A percentile compares a stretch with the other conserved stretches of the same genome.
phyloP scores from a whole-genome alignment of 495 filamentous ascomycete genomes.

The Hypoxylon fragiforme region DNA sequence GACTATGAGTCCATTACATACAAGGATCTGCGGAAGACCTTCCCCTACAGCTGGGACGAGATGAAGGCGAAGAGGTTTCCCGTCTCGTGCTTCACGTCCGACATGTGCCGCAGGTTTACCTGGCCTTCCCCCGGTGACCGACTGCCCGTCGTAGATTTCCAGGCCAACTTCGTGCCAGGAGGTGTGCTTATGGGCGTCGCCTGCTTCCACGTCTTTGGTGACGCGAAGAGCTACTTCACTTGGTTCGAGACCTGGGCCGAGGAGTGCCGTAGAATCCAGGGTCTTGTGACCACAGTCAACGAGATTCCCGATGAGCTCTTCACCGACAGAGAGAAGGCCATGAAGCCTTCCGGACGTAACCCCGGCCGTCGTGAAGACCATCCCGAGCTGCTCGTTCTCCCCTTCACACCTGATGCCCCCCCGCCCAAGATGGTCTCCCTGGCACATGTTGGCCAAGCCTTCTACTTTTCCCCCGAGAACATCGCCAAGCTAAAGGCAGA shows the following conservation, averaged over 20 bases:
- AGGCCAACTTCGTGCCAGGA: constrained; percentile 45
- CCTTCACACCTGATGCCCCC: constrained; percentile 37
- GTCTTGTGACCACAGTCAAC: constrained; percentile 16
- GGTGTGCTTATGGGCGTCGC: constrained; percentile 28
- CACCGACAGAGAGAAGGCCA: constrained; percentile 36
- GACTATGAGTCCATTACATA: constrained; percentile 30
- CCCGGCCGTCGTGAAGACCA: constrained; percentile 37
- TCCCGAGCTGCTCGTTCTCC: constrained; percentile 39
- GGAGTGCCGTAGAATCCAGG: constrained; percentile 41
- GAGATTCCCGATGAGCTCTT: constrained; percentile 29
- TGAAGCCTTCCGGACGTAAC: constrained; percentile 34
- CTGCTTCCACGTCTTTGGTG: constrained; percentile 42
- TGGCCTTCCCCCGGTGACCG: constrained; percentile 39
- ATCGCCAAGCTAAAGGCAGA: constrained; percentile 40
- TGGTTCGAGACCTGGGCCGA: constrained; percentile 45
- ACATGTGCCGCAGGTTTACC: constrained; percentile 38
- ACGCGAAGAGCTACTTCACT: constrained; percentile 38
- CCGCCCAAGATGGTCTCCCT: constrained; percentile 40
- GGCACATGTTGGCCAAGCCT: constrained; percentile 38
- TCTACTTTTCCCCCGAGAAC: constrained; percentile 39
- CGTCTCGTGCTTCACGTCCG: constrained; percentile 36
- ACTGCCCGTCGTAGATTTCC: constrained; percentile 36
- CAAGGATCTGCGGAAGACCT: constrained; percentile 41
- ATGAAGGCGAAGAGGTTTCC: constrained; percentile 41
- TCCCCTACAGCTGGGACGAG: constrained; percentile 34